Evolutionary conservation across 345 rosid species (phyloP).

Genomic region (Boechera stricta): DNA sequence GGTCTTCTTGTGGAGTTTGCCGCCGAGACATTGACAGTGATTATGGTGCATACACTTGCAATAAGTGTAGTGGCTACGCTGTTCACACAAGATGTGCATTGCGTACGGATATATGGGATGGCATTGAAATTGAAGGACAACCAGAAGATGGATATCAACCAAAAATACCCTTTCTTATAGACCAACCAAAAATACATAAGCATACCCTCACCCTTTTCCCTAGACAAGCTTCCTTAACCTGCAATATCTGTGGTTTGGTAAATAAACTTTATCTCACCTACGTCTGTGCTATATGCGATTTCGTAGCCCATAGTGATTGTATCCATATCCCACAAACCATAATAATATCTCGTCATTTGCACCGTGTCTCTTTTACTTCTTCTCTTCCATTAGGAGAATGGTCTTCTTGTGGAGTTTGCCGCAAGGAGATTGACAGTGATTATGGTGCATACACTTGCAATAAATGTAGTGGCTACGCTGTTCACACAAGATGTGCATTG

Average conservation of each 20-base stretch:
- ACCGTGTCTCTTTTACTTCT: background rate
- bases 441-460: conserved; percentile 27
- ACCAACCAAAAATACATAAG: no score
- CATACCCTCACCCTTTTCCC: no score
- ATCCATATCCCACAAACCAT: background rate
- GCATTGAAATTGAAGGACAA: no score
- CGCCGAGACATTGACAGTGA: no score
- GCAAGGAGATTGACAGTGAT: background rate
- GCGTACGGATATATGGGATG: no score
- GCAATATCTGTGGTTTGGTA: background rate
- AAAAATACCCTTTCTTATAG: no score
- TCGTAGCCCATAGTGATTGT: background rate
- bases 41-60: no score
- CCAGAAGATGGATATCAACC: no score
- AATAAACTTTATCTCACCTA: background rate
- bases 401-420: conserved; percentile 25
- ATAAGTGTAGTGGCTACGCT: no score
- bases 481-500: conserved; percentile 30
- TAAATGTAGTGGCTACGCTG: background rate
- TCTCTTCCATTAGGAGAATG: background rate
- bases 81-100: no score
- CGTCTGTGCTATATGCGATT: background rate
- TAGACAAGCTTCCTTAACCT: no score
- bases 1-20: no score
- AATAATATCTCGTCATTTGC: conserved; percentile 5